Evolutionary conservation across 495 filamentous ascomycete genomes (phyloP), one percentile per base, ranked within the genome.

Genomic region (Aspergillus nanangensis): DNA sequence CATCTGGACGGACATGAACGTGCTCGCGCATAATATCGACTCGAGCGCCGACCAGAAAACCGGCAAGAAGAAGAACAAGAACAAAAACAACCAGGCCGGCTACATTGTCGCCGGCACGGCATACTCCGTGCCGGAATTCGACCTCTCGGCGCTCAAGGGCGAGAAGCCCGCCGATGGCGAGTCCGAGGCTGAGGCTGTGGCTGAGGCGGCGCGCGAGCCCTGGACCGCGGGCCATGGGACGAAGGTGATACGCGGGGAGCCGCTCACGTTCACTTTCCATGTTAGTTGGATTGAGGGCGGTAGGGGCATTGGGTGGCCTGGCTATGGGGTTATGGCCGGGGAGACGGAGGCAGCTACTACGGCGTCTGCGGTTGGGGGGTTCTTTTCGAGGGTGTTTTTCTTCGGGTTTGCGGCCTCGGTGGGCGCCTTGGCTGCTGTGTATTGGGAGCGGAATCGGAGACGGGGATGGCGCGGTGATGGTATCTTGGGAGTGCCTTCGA

Each of bases 211-310:
- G 23, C 57, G 62, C 11, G 63, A 72, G 9, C 70, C 70, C n/a
- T 74, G 70, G 70, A 72, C 69, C 2, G 51, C 63, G 0, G 70
- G 70, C 0, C 70, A 74, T 23, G 70, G 73, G 13, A 74, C 70
- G 20, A 80, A 83, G 46, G 75, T 98, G 21, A 76, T 96, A 18
- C 95, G 96, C 54, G 91, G 91, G 5, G 89, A 96, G 57, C 80
- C 83, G 19, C 67, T 98, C 20, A 81, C 89, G 1, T 76, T 97
- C 53, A 79, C 76, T 38, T 86, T 98, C 53, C 82, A 77, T 44
- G 83, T 97, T 27, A 74, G 87, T 25, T 98, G 93, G 93, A 84
- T 94, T 56, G 83, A 87, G 15, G 86, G 81, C 3, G 82, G 87
- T 9, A 70, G 58, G 23, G 60, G 72, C 8, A 62, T 72, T 58